A percentile compares a stretch with the other conserved stretches of the same genome.
Evolutionary conservation across 805 yeast genomes (phyloP).

Genomic region (Ogataea dorogensis): DNA sequence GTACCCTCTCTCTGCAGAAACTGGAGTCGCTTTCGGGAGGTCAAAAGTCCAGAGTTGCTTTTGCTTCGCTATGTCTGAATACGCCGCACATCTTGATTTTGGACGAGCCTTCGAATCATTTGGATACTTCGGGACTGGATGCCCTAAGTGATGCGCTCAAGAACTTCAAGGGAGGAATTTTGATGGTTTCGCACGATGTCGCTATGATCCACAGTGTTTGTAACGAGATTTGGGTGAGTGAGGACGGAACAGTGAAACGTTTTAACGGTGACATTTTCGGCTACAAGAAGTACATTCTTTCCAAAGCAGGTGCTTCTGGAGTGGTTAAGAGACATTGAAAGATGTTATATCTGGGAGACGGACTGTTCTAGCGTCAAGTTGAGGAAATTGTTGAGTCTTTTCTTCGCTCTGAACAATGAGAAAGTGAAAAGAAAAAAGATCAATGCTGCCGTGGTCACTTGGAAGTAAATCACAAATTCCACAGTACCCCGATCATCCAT

Average conservation of each 20-base stretch:
- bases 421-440: constrained; percentile 13
- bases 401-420: constrained; percentile 13
- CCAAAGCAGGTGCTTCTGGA: constrained; percentile 77
- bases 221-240: constrained; percentile 95
- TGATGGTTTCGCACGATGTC: constrained; percentile 98
- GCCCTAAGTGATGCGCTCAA: constrained; percentile 89
- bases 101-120: constrained; percentile 98
- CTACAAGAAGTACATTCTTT: constrained; percentile 84
- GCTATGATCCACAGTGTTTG: constrained; percentile 84
- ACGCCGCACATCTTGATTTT: constrained; percentile 89
- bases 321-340: constrained; percentile 80
- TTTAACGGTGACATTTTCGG: constrained; percentile 82
- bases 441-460: constrained; percentile 7
- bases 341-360: constrained; percentile 1
- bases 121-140: constrained; percentile 97
- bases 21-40: constrained; percentile 93
- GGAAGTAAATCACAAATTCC: constrained; percentile 16
- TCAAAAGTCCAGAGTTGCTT: constrained; percentile 97
- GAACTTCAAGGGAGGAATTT: constrained; percentile 89
- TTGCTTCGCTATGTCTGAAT: constrained; percentile 87
- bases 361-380: constrained; percentile 6
- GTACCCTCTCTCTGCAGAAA: constrained; percentile 87
- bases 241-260: constrained; percentile 72
- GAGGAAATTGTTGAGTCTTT: constrained; percentile 11
- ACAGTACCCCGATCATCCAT: constrained; percentile 12